Evolutionary conservation across 495 filamentous ascomycete species (phyloP).

Genomic region (Chaetomium fimeti): DNA sequence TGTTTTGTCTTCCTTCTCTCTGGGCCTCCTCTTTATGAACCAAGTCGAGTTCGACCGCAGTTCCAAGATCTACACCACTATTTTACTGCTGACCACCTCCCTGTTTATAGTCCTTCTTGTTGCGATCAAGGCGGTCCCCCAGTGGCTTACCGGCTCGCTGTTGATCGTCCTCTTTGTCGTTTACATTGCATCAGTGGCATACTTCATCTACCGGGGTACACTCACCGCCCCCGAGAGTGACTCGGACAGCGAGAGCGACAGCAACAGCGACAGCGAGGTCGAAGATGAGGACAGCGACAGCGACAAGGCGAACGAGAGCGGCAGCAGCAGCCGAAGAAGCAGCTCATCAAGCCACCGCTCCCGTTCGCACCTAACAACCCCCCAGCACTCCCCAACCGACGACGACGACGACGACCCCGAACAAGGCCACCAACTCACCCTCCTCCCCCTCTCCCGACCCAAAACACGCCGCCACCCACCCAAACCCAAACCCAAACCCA

Average conservation of each 20-base stretch:
- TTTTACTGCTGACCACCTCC: conserved; percentile 16
- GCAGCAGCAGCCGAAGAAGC: not conserved
- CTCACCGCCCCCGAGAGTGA: conserved; percentile 37
- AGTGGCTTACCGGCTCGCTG: conserved; percentile 37
- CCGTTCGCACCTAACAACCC: not conserved
- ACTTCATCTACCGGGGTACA: conserved; percentile 48
- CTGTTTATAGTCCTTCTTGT: conserved; percentile 37
- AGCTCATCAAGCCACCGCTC: not conserved
- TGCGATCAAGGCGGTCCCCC: conserved; percentile 32
- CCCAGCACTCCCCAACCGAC: conserved; percentile 14
- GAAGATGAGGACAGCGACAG: conserved; percentile 11
- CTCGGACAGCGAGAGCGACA: conserved; percentile 21
- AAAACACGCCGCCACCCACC: not conserved
- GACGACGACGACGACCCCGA: conserved; percentile 27
- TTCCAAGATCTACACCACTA: conserved; percentile 46
- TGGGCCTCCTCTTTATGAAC: conserved; percentile 48
- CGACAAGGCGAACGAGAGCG: not conserved
- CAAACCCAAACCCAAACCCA: no score
- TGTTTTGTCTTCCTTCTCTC: conserved; percentile 56
- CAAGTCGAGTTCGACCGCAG: conserved; percentile 44
- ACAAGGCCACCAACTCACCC: not conserved
- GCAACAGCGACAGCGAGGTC: conserved; percentile 28
- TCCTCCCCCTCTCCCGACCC: not conserved
- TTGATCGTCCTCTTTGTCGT: conserved; percentile 46
- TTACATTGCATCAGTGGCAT: conserved; percentile 50